These are phyloP conservation scores for Lentinula lateritia DNA, from an alignment of 768 basidiomycete genomes.

Conservation along the genomic window DNA sequence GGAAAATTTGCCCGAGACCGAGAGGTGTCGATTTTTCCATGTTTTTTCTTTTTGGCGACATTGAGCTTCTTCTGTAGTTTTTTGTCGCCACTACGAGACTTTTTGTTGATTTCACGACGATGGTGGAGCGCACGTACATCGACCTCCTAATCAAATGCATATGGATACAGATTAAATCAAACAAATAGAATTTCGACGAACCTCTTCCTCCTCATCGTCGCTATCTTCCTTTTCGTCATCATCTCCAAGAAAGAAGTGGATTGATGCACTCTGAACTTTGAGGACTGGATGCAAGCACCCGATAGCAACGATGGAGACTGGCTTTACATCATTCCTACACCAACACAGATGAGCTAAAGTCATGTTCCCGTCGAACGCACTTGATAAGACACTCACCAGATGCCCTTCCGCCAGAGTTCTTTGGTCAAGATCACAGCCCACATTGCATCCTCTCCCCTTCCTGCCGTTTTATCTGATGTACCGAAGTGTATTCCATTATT, in stretches of 20 bases:
- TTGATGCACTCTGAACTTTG: constrained; percentile 91
- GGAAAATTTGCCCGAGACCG: constrained; percentile 63
- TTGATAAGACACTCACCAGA: constrained; percentile 52
- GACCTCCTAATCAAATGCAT: constrained; percentile 37
- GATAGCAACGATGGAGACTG: constrained; percentile 85
- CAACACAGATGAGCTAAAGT: not conserved
- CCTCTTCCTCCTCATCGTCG: constrained; percentile 65
- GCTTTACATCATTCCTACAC: constrained; percentile 80
- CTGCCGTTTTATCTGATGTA: constrained; percentile 30
- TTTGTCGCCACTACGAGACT: constrained; percentile 77
- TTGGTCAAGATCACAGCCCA: constrained; percentile 95
- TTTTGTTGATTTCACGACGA: constrained; percentile 90
- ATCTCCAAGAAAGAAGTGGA: constrained; percentile 95
- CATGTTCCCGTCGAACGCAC: not conserved
- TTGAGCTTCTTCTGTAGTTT: constrained; percentile 73
- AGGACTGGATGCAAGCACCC: constrained; percentile 91
- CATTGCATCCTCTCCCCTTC: constrained; percentile 82
- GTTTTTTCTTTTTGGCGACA: constrained; percentile 55
- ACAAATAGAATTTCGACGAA: constrained; percentile 12
- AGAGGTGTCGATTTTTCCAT: constrained; percentile 2
- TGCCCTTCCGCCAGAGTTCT: constrained; percentile 89
- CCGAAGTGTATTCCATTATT: constrained; percentile 26
- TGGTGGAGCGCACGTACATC: constrained; percentile 77
- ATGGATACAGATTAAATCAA: constrained; percentile 3
- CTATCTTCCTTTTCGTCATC: constrained; percentile 73